Base-by-base conservation (phyloP, 495 filamentous ascomycete genomes). In the Aspergillus sclerotioniger region DNA sequence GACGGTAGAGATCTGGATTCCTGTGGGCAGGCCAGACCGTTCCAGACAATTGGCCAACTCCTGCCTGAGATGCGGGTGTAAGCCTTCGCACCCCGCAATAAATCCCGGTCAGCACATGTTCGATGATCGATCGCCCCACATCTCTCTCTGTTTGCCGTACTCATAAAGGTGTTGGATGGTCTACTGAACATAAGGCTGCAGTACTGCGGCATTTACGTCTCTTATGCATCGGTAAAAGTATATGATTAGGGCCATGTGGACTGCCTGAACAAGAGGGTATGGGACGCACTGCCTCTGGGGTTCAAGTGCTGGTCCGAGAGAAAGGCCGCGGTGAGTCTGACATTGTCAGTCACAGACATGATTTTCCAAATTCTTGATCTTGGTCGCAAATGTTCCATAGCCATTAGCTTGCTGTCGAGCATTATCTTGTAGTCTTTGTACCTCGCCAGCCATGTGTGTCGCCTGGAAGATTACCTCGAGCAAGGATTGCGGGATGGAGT, bases 71-170 rank as follows among this genome's bases (percentile, higher is more conserved):
- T 56, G 31, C 12, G 56, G 45, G 17, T 51, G 28, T 1, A 53
- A 48, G 3, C 56, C 60, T 48, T 62, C 60, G 52, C 56, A 59
- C 6, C 60, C 60, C 4, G 60, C 60, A 17, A 62, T 53, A 17
- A 62, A 59, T 7, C 45, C 60, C 3, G 56, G 60, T 56, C 60
- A 62, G 31, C 60, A 62, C 28, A 53, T 62, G 17, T 62, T 53
- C 4, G 56, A 44, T 13, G 60, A 62, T 25, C 43, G 46, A 31
- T 62, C 60, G 13, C 48, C 49, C 20, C 48, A 28, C 17, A 20
- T 59, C 15, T 62, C 17, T 25, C 56, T 62, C n/a, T 56, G 35
- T 47, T 56, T 59, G 39, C 59, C 60, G 19, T 62, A 56, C 37
- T 58, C 60, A 10, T 47, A 15, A 15, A 62, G 56, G 29, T 62